Base-by-base conservation (phyloP, 2,329 filamentous ascomycete genomes). In the Aspergillus sp. region DNA sequence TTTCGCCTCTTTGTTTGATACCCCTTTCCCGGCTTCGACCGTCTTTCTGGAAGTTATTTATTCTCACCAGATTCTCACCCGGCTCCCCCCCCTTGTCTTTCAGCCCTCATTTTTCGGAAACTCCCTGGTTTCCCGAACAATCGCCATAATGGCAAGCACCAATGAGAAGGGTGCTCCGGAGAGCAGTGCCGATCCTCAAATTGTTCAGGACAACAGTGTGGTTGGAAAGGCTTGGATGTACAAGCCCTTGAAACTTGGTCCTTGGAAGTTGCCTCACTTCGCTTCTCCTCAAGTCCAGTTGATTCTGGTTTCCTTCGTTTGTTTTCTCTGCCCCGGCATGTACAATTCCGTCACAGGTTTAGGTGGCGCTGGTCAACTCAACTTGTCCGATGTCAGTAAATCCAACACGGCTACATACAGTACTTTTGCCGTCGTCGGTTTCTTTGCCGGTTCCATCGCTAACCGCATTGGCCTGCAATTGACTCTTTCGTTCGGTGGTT, bases 271-370 rank as follows among this genome's bases (percentile, higher is more conserved):
- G 7, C 80, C 81, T 4, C 90, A 86, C 82, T 92, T 89, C 72
- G 90, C 90, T 21, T 90, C 89, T 57, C 90, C 90, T 12, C 84
- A 86, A 68, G 75, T 86, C 48, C 90, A 93, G 76, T 81, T 93
- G 37, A 67, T 89, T 61, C 83, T 92, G 80, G 88, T 92, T 55
- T 81, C 86, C 21, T 79, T 89, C 59, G 86, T 89, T 50, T 89
- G 87, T 70, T 89, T 90, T 79, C 71, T 90, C 60, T 90, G 87
- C 70, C 87, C 87, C 0, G 87, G 87, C 66, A 89, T 90, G 86
- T 90, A 84, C 79, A 90, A 90, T 68, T 86, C 87, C 19, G 76
- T 90, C 57, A 78, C 77, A 59, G 87, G 87, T 59, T 77, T 90
- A 37, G 87, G 87, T 57, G 87, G 86, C 58, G 87, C 79, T 70